Base-by-base conservation (phyloP, 352 stramenopile species). In the Globisporangium polare region DNA sequence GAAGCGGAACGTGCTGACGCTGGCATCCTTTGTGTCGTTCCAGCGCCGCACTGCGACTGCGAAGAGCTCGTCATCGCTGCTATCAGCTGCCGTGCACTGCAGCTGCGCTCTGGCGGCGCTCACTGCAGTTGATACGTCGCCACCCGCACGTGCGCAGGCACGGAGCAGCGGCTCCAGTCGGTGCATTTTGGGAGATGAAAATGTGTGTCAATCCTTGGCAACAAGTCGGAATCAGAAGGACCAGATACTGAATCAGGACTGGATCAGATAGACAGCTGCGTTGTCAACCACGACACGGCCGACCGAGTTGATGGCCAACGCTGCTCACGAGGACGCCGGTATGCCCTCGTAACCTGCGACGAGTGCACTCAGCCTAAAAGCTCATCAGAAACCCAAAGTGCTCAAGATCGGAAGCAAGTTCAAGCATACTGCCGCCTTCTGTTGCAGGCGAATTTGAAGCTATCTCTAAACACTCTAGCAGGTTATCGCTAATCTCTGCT, bases 11-110 rank as follows among this genome's bases (percentile, higher is more conserved):
- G 45, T 39, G 18, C 47, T 52, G 22, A 67, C 33, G 41, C 31
- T 41, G 15, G 17, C 27, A 6, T 42, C 26, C 12, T 42, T 47
- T 3, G 18, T 4, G 22, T 27, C 31, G n/a, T 53, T 26, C 73
- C 73, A 81, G 53, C 67, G 37, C 2, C 29, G 26, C 8, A 20
- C 35, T 22, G 57, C 58, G 18, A 33, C 27, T 8, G 31, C 24
- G 53, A 81, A 79, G 17, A 77, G 50, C 12, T 69, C 33, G 4
- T 24, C 31, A 43, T 33, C 8, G 29, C 5, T 67, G 39, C 10
- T 66, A 31, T 3, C n/a, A 49, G 20, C 31, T 45, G 47, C 52
- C 42, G 29, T 37, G 27, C 12, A 41, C 29, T 42, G 33, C 26
- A 52, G 26, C 37, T 42, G 20, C 10, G 50, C 31, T 43, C 27